These are phyloP conservation scores for Aspergillus heteromorphus DNA, from an alignment of 495 filamentous ascomycete species.

Conservation along the genomic window DNA sequence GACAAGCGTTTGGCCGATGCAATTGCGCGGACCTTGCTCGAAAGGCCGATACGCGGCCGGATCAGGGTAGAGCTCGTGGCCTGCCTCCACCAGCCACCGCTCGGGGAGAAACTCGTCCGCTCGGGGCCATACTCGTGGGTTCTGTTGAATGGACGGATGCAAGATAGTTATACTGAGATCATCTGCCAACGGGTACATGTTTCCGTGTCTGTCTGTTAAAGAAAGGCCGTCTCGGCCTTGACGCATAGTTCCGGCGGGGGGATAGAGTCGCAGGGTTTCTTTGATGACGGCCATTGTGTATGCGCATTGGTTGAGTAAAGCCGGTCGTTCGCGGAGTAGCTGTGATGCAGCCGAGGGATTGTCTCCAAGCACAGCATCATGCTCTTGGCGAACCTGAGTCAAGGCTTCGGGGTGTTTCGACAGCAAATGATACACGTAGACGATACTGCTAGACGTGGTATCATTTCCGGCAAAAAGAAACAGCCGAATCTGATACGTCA, in stretches of 20 bases:
- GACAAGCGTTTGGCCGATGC: slow-evolving; percentile 45
- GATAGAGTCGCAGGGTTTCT: slow-evolving; percentile 42
- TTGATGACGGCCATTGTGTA: slow-evolving; percentile 46
- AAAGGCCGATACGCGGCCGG: slow-evolving; percentile 38
- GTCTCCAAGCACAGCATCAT: slow-evolving; percentile 33
- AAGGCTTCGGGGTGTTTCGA: slow-evolving; percentile 36
- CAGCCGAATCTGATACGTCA: slow-evolving; percentile 11
- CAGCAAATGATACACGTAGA: slow-evolving; percentile 40
- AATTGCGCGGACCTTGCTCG: slow-evolving; percentile 40
- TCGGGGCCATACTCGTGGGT: slow-evolving; percentile 23
- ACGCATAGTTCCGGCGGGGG: slow-evolving; percentile 35
- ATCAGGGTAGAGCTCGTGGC: slow-evolving; percentile 13
- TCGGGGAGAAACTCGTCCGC: slow-evolving; percentile 32
- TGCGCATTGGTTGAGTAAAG: slow-evolving; percentile 34
- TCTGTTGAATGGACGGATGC: slow-evolving; percentile 17
- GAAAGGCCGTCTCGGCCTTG: slow-evolving; percentile 23
- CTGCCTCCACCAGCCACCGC: slow-evolving; percentile 21
- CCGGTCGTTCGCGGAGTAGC: slow-evolving; percentile 25
- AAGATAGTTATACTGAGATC: slow-evolving; percentile 17
- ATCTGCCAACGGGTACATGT: slow-evolving; percentile 27
- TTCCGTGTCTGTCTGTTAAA: slow-evolving; percentile 24
- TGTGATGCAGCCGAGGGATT: slow-evolving; percentile 17
- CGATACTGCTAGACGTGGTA: slow-evolving; percentile 29
- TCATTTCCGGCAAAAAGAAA: slow-evolving; percentile 30
- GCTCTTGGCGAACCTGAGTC: slow-evolving; percentile 35